Evolutionary conservation across 2,329 filamentous ascomycete species (phyloP), one percentile per base, ranked within the genome.

Genomic region (Zymoseptoria crescenta): DNA sequence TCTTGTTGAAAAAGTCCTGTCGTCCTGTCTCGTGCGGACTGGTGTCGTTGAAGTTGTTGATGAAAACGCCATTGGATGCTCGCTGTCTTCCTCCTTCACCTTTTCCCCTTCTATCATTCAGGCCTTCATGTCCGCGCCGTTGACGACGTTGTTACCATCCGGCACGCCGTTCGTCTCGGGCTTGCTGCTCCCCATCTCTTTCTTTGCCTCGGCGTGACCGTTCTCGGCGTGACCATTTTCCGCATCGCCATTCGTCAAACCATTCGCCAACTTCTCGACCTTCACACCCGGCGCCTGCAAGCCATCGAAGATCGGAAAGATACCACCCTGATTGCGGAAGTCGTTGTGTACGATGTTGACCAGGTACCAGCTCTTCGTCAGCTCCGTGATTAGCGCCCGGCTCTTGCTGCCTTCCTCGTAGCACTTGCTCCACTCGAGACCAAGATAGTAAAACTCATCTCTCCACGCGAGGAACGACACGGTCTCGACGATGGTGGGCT

Each of bases 261-360:
- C 57, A 27, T 59, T 60, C 27, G 55, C 53, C 10, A 56, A 4
- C 28, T 50, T 50, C 51, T 49, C 53, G 20, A 35, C 50, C 63
- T 89, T 82, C 54, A 91, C 76, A 62, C 86, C 82, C 52, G 83
- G 76, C n/a, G 89, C 84, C 61, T 82, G 74, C 3, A 99, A 80
- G 24, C 85, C 91, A 16, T 92, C 83, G 72, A 99, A 94, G 27
- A 97, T 80, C 52, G 88, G 83, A 73, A 96, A 97, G 66, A 99
- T 88, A 57, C 86, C 87, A 56, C 85, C 81, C 57, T 84, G 85
- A 68, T 91, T 82, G 73, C 96, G 91, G 85, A 99, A 99, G 74
- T 99, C 91, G 71, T 99, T 99, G 79, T 99, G 91, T 28, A 99
- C 94, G 68, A 99, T 96, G 72, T 99, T 99, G 67, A 99, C 83